Percentiles rank a stretch among this genome's conserved stretches.
phyloP scores from a whole-genome alignment of 345 rosid genomes.

The Garcia nutans region DNA sequence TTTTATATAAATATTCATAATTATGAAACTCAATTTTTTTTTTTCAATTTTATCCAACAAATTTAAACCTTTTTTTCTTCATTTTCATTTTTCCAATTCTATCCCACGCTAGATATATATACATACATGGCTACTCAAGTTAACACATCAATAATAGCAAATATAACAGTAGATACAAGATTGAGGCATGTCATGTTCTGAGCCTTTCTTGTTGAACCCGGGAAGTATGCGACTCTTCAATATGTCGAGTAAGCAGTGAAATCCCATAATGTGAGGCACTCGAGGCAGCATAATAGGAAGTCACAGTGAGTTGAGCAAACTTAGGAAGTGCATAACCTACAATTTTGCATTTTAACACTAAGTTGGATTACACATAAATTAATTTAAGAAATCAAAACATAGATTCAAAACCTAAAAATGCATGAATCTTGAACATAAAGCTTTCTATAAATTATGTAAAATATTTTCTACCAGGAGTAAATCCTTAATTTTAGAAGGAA shows the following conservation, averaged over 20 bases:
- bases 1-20: too few relatives aligned
- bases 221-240: constrained; percentile 62
- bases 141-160: not conserved
- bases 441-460: not conserved
- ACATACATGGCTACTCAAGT: not conserved
- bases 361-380: constrained; percentile 1
- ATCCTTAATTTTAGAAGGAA: not conserved
- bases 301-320: constrained; percentile 80
- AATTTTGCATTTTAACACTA: constrained; percentile 24
- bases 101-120: too few relatives aligned
- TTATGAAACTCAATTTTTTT: too few relatives aligned
- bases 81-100: too few relatives aligned
- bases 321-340: constrained; percentile 79
- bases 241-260: constrained; percentile 68
- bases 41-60: too few relatives aligned
- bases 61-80: too few relatives aligned
- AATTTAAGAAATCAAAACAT: not conserved
- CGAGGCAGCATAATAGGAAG: constrained; percentile 87
- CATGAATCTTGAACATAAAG: not conserved
- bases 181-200: not conserved
- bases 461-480: not conserved
- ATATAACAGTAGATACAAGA: not conserved
- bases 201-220: constrained; percentile 31
- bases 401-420: not conserved
- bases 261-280: constrained; percentile 92